These are phyloP conservation scores for Moniliophthora roreri DNA, from an alignment of 1,284 basidiomycete genomes.

Conservation along the genomic window DNA sequence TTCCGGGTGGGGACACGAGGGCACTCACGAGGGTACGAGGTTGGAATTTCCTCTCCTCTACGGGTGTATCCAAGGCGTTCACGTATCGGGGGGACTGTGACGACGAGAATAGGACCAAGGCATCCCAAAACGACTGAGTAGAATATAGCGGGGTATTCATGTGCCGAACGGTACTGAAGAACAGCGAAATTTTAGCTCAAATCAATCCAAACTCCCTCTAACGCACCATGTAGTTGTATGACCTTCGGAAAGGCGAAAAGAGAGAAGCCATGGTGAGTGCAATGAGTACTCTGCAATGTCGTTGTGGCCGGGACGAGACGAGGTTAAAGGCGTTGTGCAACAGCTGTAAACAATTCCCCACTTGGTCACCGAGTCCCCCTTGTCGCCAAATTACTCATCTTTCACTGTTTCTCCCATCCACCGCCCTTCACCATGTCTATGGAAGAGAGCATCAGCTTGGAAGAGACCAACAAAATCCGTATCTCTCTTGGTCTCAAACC, in stretches of 20 bases:
- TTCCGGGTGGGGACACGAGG: not conserved
- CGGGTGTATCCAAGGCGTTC: constrained; percentile 73
- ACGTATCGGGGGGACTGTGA: constrained; percentile 81
- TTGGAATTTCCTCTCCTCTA: constrained; percentile 76
- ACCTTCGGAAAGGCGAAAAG: constrained; percentile 12
- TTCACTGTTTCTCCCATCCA: constrained; percentile 6
- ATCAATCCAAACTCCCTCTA: not conserved
- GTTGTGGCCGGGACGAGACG: not conserved
- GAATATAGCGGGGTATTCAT: constrained; percentile 92
- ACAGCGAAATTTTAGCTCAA: constrained; percentile 3
- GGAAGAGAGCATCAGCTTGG: constrained; percentile 90
- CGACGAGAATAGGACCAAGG: constrained; percentile 75
- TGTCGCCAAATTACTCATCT: constrained; percentile 11
- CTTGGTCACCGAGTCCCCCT: not conserved
- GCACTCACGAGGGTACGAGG: constrained; percentile 82
- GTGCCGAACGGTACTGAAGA: constrained; percentile 63
- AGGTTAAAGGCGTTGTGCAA: not conserved
- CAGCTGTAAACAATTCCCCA: not conserved
- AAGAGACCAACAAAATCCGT: constrained; percentile 98
- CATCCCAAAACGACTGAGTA: constrained; percentile 80
- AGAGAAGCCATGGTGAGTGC: constrained; percentile 11
- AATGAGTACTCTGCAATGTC: not conserved
- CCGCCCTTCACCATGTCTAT: constrained; percentile 52
- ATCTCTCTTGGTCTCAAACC: constrained; percentile 94
- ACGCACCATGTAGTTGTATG: constrained; percentile 12